Conservation (phyloP, 1,284 basidiomycete genomes). For the Erythrobasidium hasegawianum region DNA sequence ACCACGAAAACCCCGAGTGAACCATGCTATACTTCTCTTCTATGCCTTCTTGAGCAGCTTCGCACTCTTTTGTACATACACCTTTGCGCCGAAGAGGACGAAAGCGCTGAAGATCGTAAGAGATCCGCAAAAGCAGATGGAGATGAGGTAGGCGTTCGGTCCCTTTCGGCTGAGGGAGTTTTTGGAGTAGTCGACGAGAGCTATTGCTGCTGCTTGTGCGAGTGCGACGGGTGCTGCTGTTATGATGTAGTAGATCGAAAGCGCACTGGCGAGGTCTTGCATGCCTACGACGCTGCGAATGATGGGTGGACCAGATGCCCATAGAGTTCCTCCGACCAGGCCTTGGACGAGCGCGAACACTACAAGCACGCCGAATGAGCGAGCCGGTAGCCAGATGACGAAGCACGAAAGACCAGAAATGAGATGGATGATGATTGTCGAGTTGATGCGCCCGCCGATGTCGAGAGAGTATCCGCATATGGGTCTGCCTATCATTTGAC, state of each 20-base stretch:
- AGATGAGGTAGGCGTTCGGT: slow-evolving; percentile 20
- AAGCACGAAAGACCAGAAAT: slow-evolving; percentile 50
- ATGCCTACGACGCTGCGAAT: slow-evolving; percentile 50
- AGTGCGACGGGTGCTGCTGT: slow-evolving; percentile 48
- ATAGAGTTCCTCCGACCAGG: slow-evolving; percentile 21
- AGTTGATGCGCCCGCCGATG: slow-evolving; percentile 50
- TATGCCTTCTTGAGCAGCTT: slow-evolving; percentile 21
- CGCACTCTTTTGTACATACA: slow-evolving; percentile 31
- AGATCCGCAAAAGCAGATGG: slow-evolving; percentile 19
- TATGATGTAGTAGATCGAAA: slow-evolving; percentile 51
- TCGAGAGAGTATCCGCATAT: slow-evolving; percentile 50
- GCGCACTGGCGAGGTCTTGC: slow-evolving; percentile 49
- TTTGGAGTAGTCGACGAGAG: slow-evolving; percentile 49
- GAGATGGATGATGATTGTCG: slow-evolving; percentile 50
- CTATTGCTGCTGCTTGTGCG: slow-evolving; percentile 51
- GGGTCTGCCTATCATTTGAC: slow-evolving; percentile 53
- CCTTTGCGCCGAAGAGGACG: slow-evolving; percentile 25
- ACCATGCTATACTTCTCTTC: no score
- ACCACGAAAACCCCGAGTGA: no score
- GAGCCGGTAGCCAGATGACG: slow-evolving; percentile 51
- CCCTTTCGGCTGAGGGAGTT: slow-evolving; percentile 35
- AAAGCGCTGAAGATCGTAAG: slow-evolving; percentile 9
- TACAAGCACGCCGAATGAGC: slow-evolving; percentile 49
- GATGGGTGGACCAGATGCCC: slow-evolving; percentile 47
- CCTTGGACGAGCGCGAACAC: slow-evolving; percentile 52